Conservation (phyloP, 148 eudicot species). For the Vaccinium corymbosum region DNA sequence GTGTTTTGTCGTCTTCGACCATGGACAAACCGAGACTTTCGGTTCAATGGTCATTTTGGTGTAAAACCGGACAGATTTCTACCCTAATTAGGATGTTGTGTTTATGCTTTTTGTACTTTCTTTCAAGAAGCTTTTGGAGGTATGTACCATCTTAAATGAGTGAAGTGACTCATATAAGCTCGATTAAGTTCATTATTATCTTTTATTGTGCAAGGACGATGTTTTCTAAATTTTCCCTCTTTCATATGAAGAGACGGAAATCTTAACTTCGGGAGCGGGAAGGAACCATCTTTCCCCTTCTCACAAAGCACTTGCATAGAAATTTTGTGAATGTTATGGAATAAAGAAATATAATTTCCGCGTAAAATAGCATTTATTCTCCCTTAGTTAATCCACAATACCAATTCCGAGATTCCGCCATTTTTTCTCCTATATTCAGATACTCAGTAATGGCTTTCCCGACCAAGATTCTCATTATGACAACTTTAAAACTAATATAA, state of each 20-base stretch:
- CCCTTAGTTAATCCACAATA: slow-evolving; percentile 2
- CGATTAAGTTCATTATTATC: background rate
- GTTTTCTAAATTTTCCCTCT: background rate
- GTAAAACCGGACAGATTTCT: too few relatives aligned
- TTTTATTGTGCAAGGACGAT: background rate
- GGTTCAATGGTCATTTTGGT: too few relatives aligned
- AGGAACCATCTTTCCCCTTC: background rate
- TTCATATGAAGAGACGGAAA: background rate
- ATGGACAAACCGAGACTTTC: too few relatives aligned
- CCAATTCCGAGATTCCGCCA: background rate
- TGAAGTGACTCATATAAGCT: background rate
- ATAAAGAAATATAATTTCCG: background rate
- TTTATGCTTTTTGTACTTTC: background rate
- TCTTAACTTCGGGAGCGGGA: background rate
- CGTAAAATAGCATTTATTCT: background rate
- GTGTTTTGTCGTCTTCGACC: background rate
- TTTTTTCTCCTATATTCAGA: background rate
- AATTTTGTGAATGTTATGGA: background rate
- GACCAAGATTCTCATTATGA: background rate
- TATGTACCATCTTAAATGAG: background rate
- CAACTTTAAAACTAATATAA: background rate
- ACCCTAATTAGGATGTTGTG: background rate
- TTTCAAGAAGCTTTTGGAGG: slow-evolving; percentile 9
- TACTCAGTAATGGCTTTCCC: background rate
- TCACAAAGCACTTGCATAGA: background rate